phyloP scores from a whole-genome alignment of 106 monocot species.

The Dioscorea zingiberensis region DNA sequence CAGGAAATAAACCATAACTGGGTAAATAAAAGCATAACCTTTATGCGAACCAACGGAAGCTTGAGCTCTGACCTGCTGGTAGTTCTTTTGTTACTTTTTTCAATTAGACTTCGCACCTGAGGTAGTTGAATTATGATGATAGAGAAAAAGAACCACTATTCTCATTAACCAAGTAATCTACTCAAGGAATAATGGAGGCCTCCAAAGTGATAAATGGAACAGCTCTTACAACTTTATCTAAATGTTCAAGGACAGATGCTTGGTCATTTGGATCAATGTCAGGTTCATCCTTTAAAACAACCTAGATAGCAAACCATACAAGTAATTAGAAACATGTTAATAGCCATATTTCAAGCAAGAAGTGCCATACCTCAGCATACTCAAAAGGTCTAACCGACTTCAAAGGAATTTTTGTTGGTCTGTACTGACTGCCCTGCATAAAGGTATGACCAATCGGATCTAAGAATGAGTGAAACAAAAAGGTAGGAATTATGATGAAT shows the following conservation, averaged over 20 bases:
- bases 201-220: not conserved
- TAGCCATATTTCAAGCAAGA: not conserved
- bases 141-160: not conserved
- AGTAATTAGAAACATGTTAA: conserved; percentile 8
- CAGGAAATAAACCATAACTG: too few species aligned
- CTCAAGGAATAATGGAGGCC: not conserved
- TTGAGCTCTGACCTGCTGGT: conserved; percentile 61
- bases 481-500: conserved; percentile 1
- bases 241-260: conserved; percentile 86
- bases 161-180: not conserved
- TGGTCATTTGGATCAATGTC: conserved; percentile 96
- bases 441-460: conserved; percentile 7
- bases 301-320: conserved; percentile 38
- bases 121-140: conserved; percentile 10
- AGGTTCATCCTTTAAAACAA: conserved; percentile 87
- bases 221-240: conserved; percentile 85
- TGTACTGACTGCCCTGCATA: conserved; percentile 85
- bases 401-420: conserved; percentile 90
- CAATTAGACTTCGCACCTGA: conserved; percentile 83
- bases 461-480: conserved; percentile 1
- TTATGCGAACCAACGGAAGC: conserved; percentile 89
- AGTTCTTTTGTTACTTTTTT: conserved; percentile 52
- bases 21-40: conserved; percentile 37
- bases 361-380: conserved; percentile 75
- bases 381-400: conserved; percentile 96